phyloP scores from a whole-genome alignment of 805 yeast genomes.

The Barnettozyma sp. region DNA sequence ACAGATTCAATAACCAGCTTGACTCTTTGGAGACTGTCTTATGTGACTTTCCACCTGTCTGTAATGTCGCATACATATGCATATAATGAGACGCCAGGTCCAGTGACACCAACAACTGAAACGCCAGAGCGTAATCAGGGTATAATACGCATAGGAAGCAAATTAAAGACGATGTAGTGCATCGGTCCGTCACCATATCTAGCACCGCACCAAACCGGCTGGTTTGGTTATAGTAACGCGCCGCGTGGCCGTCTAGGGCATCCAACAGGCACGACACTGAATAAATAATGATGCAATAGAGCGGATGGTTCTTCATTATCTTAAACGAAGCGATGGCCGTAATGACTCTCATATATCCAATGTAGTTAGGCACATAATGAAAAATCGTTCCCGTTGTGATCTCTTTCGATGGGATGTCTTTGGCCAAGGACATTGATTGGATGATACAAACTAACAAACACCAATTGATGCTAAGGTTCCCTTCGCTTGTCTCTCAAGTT shows the following conservation, averaged over 20 bases:
- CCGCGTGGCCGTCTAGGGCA: constrained; percentile 95
- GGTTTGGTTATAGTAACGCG: constrained; percentile 81
- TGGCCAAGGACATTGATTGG: too few species aligned
- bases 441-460: too few species aligned
- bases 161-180: constrained; percentile 90
- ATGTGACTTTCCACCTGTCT: constrained; percentile 74
- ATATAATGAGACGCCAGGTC: constrained; percentile 92
- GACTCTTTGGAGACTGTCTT: constrained; percentile 70
- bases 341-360: constrained; percentile 80
- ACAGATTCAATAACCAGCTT: constrained; percentile 68
- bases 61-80: constrained; percentile 95
- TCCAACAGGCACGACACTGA: constrained; percentile 87
- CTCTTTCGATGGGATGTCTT: constrained; percentile 1
- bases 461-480: too few species aligned
- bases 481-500: too few species aligned
- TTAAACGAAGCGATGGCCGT: constrained; percentile 75
- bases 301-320: constrained; percentile 80
- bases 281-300: constrained; percentile 68
- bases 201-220: constrained; percentile 92
- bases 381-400: constrained; percentile 51
- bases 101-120: constrained; percentile 80
- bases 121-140: constrained; percentile 49
- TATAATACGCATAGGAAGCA: constrained; percentile 78
- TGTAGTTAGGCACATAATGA: constrained; percentile 81
- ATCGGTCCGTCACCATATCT: constrained; percentile 98